phyloP scores from a whole-genome alignment of 2,329 filamentous ascomycete genomes.

The Gaeumannomyces sp. region DNA sequence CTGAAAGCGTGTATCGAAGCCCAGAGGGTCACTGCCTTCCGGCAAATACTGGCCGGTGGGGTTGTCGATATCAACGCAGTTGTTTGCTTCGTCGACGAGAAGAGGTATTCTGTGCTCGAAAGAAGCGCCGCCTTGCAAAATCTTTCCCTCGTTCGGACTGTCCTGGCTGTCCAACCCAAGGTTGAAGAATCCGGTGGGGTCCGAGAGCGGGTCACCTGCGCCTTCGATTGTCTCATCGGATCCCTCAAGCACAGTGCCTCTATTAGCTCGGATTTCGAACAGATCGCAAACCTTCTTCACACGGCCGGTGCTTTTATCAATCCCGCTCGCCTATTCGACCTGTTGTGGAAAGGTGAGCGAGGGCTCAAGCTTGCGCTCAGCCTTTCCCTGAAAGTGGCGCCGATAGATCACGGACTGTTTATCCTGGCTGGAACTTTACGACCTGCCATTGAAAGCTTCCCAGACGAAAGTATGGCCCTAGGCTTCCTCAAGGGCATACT shows the following conservation, averaged over 20 bases:
- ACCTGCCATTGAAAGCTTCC: not conserved
- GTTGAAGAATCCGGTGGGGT: not conserved
- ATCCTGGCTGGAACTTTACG: not conserved
- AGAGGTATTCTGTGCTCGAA: not conserved
- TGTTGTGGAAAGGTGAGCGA: fast-evolving
- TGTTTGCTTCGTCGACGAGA: not conserved
- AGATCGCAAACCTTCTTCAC: not conserved
- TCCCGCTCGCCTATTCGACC: not conserved
- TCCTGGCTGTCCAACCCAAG: not conserved
- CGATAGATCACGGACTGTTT: not conserved
- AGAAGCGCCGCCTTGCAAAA: not conserved
- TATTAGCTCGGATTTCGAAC: no score
- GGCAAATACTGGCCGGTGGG: not conserved
- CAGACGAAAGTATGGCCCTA: not conserved
- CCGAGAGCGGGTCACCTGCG: no score
- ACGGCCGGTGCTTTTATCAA: not conserved
- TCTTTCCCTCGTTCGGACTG: not conserved
- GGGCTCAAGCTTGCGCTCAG: not conserved
- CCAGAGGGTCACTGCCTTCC: not conserved
- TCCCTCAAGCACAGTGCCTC: no score
- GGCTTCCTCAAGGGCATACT: not conserved
- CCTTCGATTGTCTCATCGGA: not conserved
- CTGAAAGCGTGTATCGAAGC: not conserved
- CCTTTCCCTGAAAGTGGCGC: not conserved
- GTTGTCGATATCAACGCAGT: not conserved